Base-by-base conservation (phyloP, 768 basidiomycete species). In the Tylopilus plumbeoviolaceoides region DNA sequence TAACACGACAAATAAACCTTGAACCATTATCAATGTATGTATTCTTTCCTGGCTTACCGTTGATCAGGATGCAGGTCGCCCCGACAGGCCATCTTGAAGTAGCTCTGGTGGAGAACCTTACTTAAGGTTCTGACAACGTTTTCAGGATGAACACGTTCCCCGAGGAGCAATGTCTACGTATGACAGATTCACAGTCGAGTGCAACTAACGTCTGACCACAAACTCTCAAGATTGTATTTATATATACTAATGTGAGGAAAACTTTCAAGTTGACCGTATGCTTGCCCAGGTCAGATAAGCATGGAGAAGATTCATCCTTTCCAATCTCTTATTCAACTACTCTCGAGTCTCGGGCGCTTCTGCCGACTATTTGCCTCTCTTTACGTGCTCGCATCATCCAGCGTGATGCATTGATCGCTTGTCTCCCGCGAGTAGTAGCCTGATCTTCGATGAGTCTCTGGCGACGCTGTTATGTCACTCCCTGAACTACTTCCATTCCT, bases 301-400 rank as follows among this genome's bases (percentile, higher is more conserved):
- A 56, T 21, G 53, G 31, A 56, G 59, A 3, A 70, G 72, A 30
- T 98, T 91, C 63, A 78, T 98, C 54, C 75, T 98, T 50, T 95
- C 92, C 2, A 94, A 98, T 70, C 81, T n/a, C n/a, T n/a, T 98
- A 30, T 97, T 95, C 71, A 97, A 95, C 60, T 93, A 95, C 61
- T 93, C 93, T 1, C 91, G 95, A 74, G 91, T 87, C 23, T 23
- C 5, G 5, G 23, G 23, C 5, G 23, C 23, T 23, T 23, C 5
- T 23, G 23, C 5, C 23, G 23, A 23, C 23, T 23, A 23, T 23
- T 47, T 56, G 25, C 42, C 49, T 42, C 40, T 43, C 10, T 9
- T 61, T 59, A 2, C 57, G 60, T 21, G 75, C 78, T 4, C 73
- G 71, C 47, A 70, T 92, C 8, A 90, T 89, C 1, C 75, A 88